phyloP scores from a whole-genome alignment of 2,329 filamentous ascomycete genomes.

The Truncatella angustata region DNA sequence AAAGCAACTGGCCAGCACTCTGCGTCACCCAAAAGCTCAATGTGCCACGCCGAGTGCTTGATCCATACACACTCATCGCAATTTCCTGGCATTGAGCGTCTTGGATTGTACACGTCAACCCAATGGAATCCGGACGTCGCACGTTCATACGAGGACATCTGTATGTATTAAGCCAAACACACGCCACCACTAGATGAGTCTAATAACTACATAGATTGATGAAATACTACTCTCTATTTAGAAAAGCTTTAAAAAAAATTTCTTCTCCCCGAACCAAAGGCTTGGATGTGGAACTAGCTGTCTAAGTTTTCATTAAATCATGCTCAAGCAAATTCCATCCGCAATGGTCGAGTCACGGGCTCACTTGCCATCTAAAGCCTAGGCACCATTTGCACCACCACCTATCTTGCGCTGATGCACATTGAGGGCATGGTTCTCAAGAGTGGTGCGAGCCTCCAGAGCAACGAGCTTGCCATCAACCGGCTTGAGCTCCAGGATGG shows the following conservation, averaged over 20 bases:
- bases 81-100: neutral
- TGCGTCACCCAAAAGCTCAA: neutral
- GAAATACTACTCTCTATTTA: too few relatives aligned
- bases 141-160: neutral
- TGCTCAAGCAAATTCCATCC: too few relatives aligned
- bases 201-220: too few relatives aligned
- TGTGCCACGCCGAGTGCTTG: neutral
- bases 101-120: neutral
- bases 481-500: conserved; percentile 7
- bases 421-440: conserved; percentile 9
- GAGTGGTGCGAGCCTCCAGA: conserved; percentile 4
- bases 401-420: conserved; percentile 1
- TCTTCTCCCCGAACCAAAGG: too few relatives aligned
- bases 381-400: neutral
- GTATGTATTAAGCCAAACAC: neutral
- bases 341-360: too few relatives aligned
- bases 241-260: too few relatives aligned
- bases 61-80: neutral
- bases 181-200: too few relatives aligned
- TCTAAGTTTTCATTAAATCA: too few relatives aligned
- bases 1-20: too few relatives aligned
- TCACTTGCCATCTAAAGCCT: neutral
- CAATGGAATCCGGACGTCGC: neutral
- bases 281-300: too few relatives aligned
- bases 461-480: conserved; percentile 7